phyloP scores from a whole-genome alignment of 2,329 filamentous ascomycete species.

The Trichoderma pleuroti region DNA sequence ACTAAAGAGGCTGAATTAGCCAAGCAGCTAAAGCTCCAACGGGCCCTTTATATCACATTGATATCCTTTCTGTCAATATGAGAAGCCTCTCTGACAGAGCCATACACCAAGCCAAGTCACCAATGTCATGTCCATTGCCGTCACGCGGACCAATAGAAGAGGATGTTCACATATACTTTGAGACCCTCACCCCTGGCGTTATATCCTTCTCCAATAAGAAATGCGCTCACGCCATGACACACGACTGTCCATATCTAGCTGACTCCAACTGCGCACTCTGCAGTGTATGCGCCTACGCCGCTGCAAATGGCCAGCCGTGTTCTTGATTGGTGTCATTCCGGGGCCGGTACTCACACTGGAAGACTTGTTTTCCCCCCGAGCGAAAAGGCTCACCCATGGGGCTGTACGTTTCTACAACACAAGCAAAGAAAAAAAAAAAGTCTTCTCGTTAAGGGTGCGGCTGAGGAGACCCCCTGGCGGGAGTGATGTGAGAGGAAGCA shows the following conservation, averaged over 20 bases:
- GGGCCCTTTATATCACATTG: neutral
- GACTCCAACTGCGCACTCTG: constrained; percentile 30
- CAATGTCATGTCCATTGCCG: neutral
- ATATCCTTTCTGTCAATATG: neutral
- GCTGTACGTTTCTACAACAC: neutral
- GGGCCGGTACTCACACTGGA: neutral
- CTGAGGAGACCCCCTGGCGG: neutral
- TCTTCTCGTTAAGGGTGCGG: neutral
- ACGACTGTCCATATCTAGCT: constrained; percentile 28
- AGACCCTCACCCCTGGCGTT: constrained; percentile 18
- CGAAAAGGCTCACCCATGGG: neutral
- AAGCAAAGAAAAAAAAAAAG: no score
- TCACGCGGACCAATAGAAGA: constrained; percentile 4
- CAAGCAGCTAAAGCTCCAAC: neutral
- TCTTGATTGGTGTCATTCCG: constrained; percentile 1
- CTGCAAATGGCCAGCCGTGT: constrained; percentile 28
- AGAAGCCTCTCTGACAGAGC: neutral
- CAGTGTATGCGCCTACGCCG: constrained; percentile 25
- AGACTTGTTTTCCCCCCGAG: neutral
- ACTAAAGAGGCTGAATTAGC: neutral
- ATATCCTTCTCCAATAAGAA: constrained; percentile 28
- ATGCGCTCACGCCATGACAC: constrained; percentile 28
- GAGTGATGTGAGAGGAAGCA: neutral
- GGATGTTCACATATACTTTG: neutral
- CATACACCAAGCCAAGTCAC: neutral